Evolutionary conservation across 257 asterid species (phyloP).

Genomic region (Solanum dulcamara): DNA sequence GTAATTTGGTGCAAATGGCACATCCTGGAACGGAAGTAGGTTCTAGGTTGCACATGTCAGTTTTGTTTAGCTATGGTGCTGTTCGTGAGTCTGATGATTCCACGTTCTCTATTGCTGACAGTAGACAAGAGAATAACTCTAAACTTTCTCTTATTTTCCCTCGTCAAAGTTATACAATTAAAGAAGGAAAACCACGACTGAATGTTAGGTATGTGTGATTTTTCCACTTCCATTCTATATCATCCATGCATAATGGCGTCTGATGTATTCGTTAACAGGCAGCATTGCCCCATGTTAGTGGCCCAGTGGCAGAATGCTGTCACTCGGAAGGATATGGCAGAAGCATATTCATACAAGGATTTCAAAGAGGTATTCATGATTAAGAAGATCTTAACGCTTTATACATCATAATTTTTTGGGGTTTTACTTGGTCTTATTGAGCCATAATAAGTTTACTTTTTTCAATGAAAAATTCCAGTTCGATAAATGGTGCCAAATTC

Average conservation of each 20-base stretch:
- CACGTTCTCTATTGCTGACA: constrained; percentile 16
- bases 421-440: background rate
- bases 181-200: constrained; percentile 51
- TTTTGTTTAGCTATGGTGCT: constrained; percentile 74
- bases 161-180: constrained; percentile 66
- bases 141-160: constrained; percentile 44
- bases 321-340: constrained; percentile 72
- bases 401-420: background rate
- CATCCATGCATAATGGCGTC: background rate
- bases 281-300: constrained; percentile 55
- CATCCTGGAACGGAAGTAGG: constrained; percentile 36
- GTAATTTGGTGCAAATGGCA: constrained; percentile 28
- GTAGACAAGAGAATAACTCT: constrained; percentile 11
- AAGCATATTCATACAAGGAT: constrained; percentile 42
- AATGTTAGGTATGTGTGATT: constrained; percentile 43
- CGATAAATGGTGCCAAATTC: background rate
- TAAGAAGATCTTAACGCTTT: background rate
- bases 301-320: constrained; percentile 90
- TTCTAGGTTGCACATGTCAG: constrained; percentile 61
- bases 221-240: background rate
- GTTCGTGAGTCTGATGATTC: constrained; percentile 21
- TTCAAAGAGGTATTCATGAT: constrained; percentile 42
- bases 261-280: constrained; percentile 33
- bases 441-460: background rate
- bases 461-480: background rate